Evolutionary conservation across 345 rosid genomes (phyloP).

Genomic region (Rhizophora apiculata): DNA sequence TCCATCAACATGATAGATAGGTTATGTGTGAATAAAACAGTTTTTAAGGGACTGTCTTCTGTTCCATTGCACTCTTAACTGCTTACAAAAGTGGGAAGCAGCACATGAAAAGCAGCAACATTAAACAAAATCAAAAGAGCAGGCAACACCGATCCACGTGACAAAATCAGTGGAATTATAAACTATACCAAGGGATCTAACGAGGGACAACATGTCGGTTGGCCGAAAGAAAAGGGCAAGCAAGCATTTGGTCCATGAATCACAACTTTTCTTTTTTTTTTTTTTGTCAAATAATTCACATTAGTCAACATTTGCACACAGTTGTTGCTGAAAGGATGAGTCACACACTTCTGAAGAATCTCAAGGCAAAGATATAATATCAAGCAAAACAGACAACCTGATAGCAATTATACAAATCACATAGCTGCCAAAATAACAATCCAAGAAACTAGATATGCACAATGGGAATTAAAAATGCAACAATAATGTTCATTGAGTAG

Average conservation of each 20-base stretch:
- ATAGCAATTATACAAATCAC: constrained; percentile 19
- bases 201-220: constrained; percentile 23
- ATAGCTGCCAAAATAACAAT: not conserved
- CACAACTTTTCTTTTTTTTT: not conserved
- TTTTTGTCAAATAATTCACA: constrained; percentile 12
- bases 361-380: constrained; percentile 15
- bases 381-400: constrained; percentile 20
- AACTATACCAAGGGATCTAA: constrained; percentile 11
- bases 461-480: too few species aligned
- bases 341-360: constrained; percentile 18
- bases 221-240: constrained; percentile 18
- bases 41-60: constrained; percentile 4
- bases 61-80: not conserved
- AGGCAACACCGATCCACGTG: constrained; percentile 17
- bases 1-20: not conserved
- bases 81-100: constrained; percentile 8
- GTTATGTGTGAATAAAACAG: constrained; percentile 3
- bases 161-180: constrained; percentile 15
- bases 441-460: not conserved
- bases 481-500: too few species aligned
- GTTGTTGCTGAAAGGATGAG: constrained; percentile 19
- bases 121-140: constrained; percentile 10
- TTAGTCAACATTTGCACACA: constrained; percentile 22
- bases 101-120: constrained; percentile 7
- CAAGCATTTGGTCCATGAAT: constrained; percentile 17